These are phyloP conservation scores for Blakeslea trispora DNA, from an alignment of 371 early-diverging fungal species.

Conservation along the genomic window DNA sequence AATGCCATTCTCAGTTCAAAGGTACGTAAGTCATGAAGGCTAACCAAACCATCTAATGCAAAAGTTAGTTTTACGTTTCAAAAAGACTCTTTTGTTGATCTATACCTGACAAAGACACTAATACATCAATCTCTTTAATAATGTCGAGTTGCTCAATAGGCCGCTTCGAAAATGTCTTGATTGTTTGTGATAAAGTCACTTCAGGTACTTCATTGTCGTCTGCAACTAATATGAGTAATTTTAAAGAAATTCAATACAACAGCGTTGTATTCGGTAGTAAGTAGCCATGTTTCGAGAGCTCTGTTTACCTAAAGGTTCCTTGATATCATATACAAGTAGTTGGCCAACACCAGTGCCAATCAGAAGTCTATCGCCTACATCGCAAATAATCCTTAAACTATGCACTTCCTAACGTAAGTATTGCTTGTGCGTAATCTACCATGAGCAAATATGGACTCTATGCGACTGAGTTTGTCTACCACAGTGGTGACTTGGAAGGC, in stretches of 20 bases:
- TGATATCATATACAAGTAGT: slow-evolving; percentile 68
- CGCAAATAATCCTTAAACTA: neutral
- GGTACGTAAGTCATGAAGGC: slow-evolving; percentile 75
- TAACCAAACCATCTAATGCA: slow-evolving; percentile 65
- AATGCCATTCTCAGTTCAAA: slow-evolving; percentile 69
- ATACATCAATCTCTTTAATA: slow-evolving; percentile 75
- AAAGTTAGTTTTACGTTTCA: neutral
- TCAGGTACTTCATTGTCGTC: slow-evolving; percentile 53
- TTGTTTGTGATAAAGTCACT: slow-evolving; percentile 64
- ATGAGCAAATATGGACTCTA: slow-evolving; percentile 68
- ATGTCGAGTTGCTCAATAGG: slow-evolving; percentile 78
- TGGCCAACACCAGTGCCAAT: slow-evolving; percentile 75
- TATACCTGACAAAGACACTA: slow-evolving; percentile 71
- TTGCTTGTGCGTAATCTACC: slow-evolving; percentile 32
- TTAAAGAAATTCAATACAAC: too few relatives aligned
- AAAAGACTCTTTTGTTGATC: too few relatives aligned
- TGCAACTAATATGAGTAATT: slow-evolving; percentile 33
- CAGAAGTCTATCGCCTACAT: slow-evolving; percentile 68
- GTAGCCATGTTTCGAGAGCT: neutral
- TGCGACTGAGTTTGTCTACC: slow-evolving; percentile 62
- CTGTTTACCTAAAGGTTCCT: slow-evolving; percentile 60
- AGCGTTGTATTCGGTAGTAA: neutral
- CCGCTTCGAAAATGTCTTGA: slow-evolving; percentile 70
- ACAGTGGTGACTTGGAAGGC: slow-evolving; percentile 70
- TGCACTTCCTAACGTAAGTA: neutral